Evolutionary conservation across 768 basidiomycete species (phyloP), one percentile per base, ranked within the genome.

Genomic region (Lactarius quietus): DNA sequence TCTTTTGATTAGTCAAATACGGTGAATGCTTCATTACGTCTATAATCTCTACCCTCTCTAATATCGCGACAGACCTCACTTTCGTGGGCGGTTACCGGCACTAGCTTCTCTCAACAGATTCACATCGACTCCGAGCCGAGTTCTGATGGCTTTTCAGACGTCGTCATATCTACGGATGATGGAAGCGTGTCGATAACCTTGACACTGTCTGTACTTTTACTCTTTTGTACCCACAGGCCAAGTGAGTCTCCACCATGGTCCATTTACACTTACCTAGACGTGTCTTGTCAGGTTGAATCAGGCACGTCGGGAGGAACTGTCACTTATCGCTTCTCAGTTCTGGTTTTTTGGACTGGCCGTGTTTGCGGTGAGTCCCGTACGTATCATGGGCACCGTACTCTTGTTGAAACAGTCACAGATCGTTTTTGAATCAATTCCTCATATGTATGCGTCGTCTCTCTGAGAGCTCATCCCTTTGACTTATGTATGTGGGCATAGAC

Each of bases 391-490:
- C 26, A 28, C 39, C 38, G 33, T n/a, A 18, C 58, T 26, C 39
- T 63, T 45, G 29, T 55, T 57, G 51, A 52, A n/a, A 0, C 3
- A 28, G 26, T 33, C 59, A 23, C 41, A 76, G 75, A 78, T 85
- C 63, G 65, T 81, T 20, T 77, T 77, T 41, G 81, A 83, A 63
- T 85, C 84, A 1, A 79, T 84, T 3, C 82, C 86, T 20, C 85
- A 86, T 69, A 72, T 81, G 84, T 84, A 67, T 61, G 80, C 70
- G 18, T 3, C 2, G 23, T 51, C 31, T 14, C 23, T 15, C 41
- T 62, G 31, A 57, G 18, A 39, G 10, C 14, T 45, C 17, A 51
- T 48, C 26, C 57, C 54, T 7, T 29, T 35, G 26, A 31, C 9
- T 54, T 15, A 62, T 17, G 28, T 14, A 8, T 33, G 33, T 33